Base-by-base conservation (phyloP, 208 protist species). In the Acanthamoeba sp. region DNA sequence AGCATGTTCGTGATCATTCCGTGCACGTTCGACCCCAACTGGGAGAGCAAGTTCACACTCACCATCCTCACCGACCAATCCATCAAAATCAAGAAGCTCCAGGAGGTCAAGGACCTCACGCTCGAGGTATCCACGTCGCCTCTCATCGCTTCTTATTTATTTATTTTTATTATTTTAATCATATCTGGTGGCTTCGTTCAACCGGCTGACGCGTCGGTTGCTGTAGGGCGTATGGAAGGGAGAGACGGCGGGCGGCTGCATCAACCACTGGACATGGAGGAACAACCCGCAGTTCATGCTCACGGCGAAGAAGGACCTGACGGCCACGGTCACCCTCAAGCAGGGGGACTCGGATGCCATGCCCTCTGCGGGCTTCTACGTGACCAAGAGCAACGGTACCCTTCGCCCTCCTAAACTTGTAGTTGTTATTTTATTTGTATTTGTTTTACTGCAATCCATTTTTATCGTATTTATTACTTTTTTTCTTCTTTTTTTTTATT, bases 1-100 rank as follows among this genome's bases (percentile, higher is more conserved):
- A 89, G 52, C 42, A 36, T 89, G 27, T 89, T 50, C 40, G 80
- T 89, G 45, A 32, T 89, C 27, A 64, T 89, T 34, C 80, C 80
- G 42, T 89, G 80, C 50, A 89, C 80, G 27, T 89, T 89, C 29
- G 80, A 89, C n/a, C 80, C 80, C 50, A 64, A 64, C 80, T 89
- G 52, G 48, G 80, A 89, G 52, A 89, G 80, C 52, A 89, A 89
- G 80, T 89, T 89, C 32, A 32, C 48, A 20, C 80, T 89, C 48
- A 89, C 80, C 52, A 64, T 89, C 24, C 52, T 89, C 16, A 89
- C 48, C n/a, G 80, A 89, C 29, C 42, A 89, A 29, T 10, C 80
- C 14, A 64, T 89, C 52, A 89, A 89, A 32, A 89, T 89, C 40
- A 89, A 89, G 52, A 89, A 89, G 50, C 52, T 89, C 4, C 80